Percentiles rank a stretch among this genome's conserved stretches.
Evolutionary conservation across 345 rosid species (phyloP).

Genomic region (Cochlearia excelsa): DNA sequence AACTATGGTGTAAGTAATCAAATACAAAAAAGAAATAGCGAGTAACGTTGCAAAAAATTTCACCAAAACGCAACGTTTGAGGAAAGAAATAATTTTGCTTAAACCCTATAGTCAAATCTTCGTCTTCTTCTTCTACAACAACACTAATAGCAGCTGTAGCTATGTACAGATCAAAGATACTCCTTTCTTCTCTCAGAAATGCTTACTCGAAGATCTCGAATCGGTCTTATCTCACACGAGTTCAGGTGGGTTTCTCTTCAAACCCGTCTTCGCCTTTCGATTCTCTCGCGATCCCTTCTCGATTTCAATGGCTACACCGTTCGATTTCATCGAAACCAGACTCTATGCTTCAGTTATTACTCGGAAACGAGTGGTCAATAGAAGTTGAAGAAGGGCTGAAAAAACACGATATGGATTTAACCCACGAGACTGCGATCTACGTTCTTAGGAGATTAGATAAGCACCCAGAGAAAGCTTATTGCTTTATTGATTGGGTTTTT

Average conservation of each 20-base stretch:
- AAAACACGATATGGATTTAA: conserved; percentile 29
- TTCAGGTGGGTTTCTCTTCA: conserved; percentile 49
- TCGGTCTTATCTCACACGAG: conserved; percentile 35
- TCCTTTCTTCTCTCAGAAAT: conserved; percentile 41
- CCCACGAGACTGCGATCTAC: conserved; percentile 66
- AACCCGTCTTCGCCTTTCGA: conserved; percentile 19
- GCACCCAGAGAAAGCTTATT: conserved; percentile 53
- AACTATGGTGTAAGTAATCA: no score
- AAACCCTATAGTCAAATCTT: conserved; percentile 20
- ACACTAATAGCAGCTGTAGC: conserved; percentile 16
- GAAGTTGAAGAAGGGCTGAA: conserved; percentile 49
- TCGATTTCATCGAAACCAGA: conserved; percentile 45
- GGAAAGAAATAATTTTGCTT: no score
- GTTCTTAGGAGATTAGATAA: conserved; percentile 56
- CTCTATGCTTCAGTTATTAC: conserved; percentile 47
- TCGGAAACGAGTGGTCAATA: conserved; percentile 48
- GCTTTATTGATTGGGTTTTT: conserved; percentile 67
- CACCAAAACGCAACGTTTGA: no score
- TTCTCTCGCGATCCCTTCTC: conserved; percentile 23
- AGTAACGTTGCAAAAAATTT: no score
- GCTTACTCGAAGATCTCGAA: conserved; percentile 39
- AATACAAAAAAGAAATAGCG: no score
- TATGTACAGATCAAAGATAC: conserved; percentile 62
- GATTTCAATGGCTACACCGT: conserved; percentile 22
- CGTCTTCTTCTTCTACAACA: conserved; percentile 2